phyloP scores from a whole-genome alignment of 768 basidiomycete genomes.

The Obba rivulosa region DNA sequence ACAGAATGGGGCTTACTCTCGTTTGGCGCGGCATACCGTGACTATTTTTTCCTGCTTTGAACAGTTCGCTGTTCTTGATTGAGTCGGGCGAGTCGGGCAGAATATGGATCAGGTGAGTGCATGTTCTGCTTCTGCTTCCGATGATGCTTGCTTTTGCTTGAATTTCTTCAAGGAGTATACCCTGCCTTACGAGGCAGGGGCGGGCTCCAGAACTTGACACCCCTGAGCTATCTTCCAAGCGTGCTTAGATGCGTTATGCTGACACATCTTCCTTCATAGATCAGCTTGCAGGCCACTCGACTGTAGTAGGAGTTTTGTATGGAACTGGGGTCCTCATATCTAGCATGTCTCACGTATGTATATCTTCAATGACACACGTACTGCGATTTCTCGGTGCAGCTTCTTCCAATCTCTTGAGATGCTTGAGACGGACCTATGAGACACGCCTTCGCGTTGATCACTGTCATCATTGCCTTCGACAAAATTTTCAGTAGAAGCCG shows the following conservation, averaged over 20 bases:
- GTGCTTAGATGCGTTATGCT: too few relatives aligned
- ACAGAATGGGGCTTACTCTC: conserved; percentile 95
- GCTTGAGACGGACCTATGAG: too few relatives aligned
- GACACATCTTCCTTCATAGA: neutral
- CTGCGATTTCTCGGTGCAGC: too few relatives aligned
- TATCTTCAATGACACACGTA: too few relatives aligned
- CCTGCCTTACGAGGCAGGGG: conserved; percentile 35
- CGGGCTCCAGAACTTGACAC: conserved; percentile 76
- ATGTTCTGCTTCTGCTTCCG: conserved; percentile 8
- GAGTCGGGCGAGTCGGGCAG: neutral
- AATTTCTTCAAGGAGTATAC: conserved; percentile 95
- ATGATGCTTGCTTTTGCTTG: conserved; percentile 62
- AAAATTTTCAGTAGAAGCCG: too few relatives aligned
- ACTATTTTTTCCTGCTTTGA: conserved; percentile 52
- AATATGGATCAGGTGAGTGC: conserved; percentile 2
- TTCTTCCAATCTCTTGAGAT: too few relatives aligned
- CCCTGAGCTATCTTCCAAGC: conserved; percentile 18
- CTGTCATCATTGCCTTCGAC: too few relatives aligned
- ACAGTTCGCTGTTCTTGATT: conserved; percentile 45
- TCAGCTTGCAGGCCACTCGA: too few relatives aligned
- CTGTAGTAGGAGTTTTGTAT: too few relatives aligned
- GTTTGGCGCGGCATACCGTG: conserved; percentile 40
- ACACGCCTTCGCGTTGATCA: too few relatives aligned
- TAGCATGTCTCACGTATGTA: too few relatives aligned
- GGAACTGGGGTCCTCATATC: too few relatives aligned